A percentile compares a stretch with the other conserved stretches of the same genome.
Conservation (phyloP, 2,329 filamentous ascomycete species). For the Parascedosporium putredinis region DNA sequence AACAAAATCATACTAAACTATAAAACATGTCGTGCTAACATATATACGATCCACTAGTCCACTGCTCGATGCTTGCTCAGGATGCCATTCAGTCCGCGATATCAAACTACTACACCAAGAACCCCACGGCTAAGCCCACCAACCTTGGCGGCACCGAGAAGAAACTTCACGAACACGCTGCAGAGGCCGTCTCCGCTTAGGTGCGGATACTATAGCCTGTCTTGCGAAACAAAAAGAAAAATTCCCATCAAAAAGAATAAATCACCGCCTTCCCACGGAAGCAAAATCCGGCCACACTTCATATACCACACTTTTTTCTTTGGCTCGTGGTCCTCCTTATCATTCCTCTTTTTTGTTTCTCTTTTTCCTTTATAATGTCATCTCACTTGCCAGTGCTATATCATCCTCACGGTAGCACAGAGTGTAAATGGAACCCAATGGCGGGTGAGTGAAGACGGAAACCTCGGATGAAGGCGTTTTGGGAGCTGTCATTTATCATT, state of each 20-base stretch:
- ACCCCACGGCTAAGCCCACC: constrained; percentile 42
- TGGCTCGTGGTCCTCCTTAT: too few species aligned
- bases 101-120: constrained; percentile 82
- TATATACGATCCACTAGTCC: constrained; percentile 42
- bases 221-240: too few species aligned
- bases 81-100: constrained; percentile 89
- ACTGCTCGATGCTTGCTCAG: constrained; percentile 87
- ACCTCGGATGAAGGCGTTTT: neutral
- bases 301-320: neutral
- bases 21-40: neutral
- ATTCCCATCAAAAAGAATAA: neutral
- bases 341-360: too few species aligned
- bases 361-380: too few species aligned
- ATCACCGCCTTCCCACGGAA: too few species aligned
- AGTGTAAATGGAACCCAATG: constrained; percentile 1
- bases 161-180: constrained; percentile 3
- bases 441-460: neutral
- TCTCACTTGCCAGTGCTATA: neutral
- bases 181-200: neutral
- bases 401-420: neutral
- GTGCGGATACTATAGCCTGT: too few species aligned
- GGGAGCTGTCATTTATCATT: neutral
- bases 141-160: constrained; percentile 64
- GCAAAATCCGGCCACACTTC: too few species aligned
- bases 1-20: neutral